These are phyloP conservation scores for Calonectria crousiana DNA, from an alignment of 2,329 filamentous ascomycete genomes.

Conservation along the genomic window DNA sequence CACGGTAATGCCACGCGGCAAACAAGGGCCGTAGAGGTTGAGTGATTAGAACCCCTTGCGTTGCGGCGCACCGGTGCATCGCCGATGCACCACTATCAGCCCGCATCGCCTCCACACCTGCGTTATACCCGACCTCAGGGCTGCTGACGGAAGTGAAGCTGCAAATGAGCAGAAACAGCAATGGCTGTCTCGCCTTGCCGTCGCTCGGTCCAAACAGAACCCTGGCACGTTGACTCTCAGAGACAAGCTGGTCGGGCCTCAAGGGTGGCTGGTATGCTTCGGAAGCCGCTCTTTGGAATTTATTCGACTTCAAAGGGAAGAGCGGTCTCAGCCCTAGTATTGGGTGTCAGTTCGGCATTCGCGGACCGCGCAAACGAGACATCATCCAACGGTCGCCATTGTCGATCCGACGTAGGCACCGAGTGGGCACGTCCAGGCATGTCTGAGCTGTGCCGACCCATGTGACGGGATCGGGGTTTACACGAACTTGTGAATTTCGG, in stretches of 20 bases:
- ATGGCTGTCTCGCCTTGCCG: neutral
- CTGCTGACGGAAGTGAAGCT: neutral
- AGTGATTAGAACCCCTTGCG: neutral
- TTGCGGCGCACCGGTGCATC: neutral
- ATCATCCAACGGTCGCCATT: neutral
- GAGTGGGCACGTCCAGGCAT: neutral
- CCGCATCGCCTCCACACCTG: neutral
- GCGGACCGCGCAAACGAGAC: neutral
- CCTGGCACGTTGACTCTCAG: neutral
- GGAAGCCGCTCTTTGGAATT: neutral
- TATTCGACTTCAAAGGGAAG: neutral
- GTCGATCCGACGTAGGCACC: neutral
- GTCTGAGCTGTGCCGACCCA: neutral
- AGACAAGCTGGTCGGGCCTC: neutral
- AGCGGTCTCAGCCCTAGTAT: neutral
- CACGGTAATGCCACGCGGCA: conserved; percentile 14
- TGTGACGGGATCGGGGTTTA: neutral
- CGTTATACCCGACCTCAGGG: neutral
- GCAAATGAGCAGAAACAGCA: conserved; percentile 5
- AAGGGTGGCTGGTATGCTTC: neutral
- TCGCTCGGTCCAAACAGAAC: neutral
- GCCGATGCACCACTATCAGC: neutral
- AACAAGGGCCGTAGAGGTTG: neutral
- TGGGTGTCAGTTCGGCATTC: neutral
- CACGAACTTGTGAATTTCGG: neutral